Evolutionary conservation across 2,329 filamentous ascomycete genomes (phyloP), one percentile per base, ranked within the genome.

Genomic region (Trichoderma oligosporum): DNA sequence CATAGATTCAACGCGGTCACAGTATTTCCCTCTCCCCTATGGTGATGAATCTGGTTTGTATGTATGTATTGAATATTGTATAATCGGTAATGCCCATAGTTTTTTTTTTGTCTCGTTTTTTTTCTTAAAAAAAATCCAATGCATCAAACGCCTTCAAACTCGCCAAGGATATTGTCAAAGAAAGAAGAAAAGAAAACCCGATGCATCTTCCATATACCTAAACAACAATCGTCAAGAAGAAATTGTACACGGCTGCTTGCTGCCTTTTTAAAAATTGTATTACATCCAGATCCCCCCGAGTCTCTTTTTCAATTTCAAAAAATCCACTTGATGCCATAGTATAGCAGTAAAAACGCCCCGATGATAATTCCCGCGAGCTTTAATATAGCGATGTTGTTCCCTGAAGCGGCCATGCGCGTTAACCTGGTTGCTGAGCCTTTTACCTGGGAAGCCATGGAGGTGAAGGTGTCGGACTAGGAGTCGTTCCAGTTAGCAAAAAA

Each of bases 321-420:
- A 55, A 90, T 76, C 71, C 86, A 78, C 63, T 82, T 82, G 64
- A 81, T 75, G 11, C 87, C 74, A 68, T 91, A 91, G 73, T 89
- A 97, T 36, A 96, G 68, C 57, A 91, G 72, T 53, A 97, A 66
- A 45, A 95, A 85, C 7, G 77, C 73, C 6, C 76, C 91, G 41
- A 93, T 81, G 22, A 96, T 80, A 36, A 97, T 95, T 22, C 83
- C 93, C 0, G 91, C 85, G 47, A 99, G 78, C 73, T 97, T 97
- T 60, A 99, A 73, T 36, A 97, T 87, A 14, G 94, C 93, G 38
- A 96, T 83, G 66, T 91, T 93, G 74, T 97, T 96, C 49, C 94
- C 94, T 54, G 86, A 85, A 51, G 87, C 86, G 44, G 94, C 94
- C 91, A 97, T 97, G 61, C 91, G 85, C 20, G 88, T 90, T 45